Conservation (phyloP, 495 filamentous ascomycete genomes). For the Penicillium maclennaniae region DNA sequence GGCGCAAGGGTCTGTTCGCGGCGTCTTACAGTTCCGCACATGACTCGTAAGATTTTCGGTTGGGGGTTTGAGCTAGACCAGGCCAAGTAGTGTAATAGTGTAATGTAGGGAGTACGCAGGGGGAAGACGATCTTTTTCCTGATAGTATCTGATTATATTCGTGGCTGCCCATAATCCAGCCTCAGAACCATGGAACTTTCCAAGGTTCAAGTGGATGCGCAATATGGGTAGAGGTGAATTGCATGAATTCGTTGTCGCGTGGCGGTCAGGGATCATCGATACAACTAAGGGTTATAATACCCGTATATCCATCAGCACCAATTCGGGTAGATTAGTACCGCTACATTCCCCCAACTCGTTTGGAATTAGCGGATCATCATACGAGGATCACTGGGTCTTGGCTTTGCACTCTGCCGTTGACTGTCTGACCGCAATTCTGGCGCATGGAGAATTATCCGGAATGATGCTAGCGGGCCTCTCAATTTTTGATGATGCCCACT, state of each 20-base stretch:
- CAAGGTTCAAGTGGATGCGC: not conserved
- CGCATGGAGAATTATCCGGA: slow-evolving; percentile 16
- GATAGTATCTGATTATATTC: not conserved
- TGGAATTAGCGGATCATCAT: not conserved
- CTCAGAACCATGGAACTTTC: not conserved
- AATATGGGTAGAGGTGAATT: not conserved
- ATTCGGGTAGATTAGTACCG: not conserved
- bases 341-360: not conserved
- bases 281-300: slow-evolving; percentile 8
- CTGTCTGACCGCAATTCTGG: slow-evolving; percentile 19
- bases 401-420: slow-evolving; percentile 10
- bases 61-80: not conserved
- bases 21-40: not conserved
- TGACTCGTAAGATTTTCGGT: not conserved
- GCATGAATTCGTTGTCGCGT: slow-evolving; percentile 21
- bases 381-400: slow-evolving; percentile 12
- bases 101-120: no score
- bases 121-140: no score
- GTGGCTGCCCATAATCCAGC: not conserved
- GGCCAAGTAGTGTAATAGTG: no score
- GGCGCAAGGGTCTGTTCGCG: not conserved
- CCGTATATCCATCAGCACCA: not conserved
- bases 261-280: slow-evolving; percentile 30
- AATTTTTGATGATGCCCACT: slow-evolving; percentile 15
- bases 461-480: slow-evolving; percentile 13